Conservation (phyloP, 192 early-diverging fungal species). For the Entomortierella beljakovae region DNA sequence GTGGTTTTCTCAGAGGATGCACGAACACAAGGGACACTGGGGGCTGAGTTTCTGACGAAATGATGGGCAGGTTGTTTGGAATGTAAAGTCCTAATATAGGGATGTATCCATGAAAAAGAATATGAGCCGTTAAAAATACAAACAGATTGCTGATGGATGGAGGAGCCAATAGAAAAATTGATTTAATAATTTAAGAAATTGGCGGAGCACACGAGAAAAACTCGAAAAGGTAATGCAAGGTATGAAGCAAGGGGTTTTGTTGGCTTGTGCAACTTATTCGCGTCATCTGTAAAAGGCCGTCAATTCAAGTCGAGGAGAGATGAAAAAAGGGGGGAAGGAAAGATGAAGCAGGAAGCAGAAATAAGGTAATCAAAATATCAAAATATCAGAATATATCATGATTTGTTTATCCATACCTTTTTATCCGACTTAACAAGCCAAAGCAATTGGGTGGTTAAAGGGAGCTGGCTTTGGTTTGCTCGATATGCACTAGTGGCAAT, state of each 20-base stretch:
- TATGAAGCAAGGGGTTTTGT: no score
- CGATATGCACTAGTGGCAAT: conserved; percentile 4
- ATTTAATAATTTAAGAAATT: no score
- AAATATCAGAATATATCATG: not conserved
- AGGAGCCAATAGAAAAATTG: no score
- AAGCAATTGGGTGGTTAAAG: conserved; percentile 11
- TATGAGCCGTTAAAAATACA: no score
- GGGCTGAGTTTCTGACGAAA: conserved; percentile 58
- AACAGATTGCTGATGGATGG: no score
- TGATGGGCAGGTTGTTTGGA: conserved; percentile 55
- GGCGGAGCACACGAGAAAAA: no score
- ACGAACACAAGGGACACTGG: conserved; percentile 54
- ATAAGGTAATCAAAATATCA: not conserved
- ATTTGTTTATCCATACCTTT: conserved; percentile 24
- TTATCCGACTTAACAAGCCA: conserved; percentile 56
- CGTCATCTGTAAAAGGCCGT: no score
- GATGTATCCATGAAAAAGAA: not conserved
- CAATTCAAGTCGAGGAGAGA: no score
- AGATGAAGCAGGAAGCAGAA: not conserved
- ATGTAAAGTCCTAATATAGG: conserved; percentile 51
- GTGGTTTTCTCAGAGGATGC: conserved; percentile 57
- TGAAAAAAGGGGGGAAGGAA: no score
- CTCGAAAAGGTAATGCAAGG: no score
- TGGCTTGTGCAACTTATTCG: no score
- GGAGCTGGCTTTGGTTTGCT: not conserved